phyloP scores from a whole-genome alignment of 331 rosid genomes.

The Prunus yedoensis region DNA sequence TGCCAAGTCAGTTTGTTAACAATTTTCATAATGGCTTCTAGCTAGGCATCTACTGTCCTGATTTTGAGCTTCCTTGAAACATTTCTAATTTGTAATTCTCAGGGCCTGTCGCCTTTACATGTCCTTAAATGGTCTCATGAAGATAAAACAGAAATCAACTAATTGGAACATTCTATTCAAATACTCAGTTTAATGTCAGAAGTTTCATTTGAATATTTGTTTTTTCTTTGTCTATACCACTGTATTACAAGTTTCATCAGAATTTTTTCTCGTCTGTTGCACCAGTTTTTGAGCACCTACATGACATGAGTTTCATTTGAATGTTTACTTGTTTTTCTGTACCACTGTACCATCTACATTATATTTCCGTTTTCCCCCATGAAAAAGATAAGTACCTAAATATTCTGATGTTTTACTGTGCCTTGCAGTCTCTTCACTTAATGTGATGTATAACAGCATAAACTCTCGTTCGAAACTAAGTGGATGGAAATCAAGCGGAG shows the following conservation, averaged over 20 bases:
- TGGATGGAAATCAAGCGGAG: conserved; percentile 74
- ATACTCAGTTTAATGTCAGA: neutral
- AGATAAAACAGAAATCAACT: neutral
- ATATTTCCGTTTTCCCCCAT: neutral
- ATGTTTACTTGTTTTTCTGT: no score
- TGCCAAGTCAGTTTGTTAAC: no score
- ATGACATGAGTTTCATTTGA: no score
- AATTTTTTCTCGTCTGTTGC: no score
- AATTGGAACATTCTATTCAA: neutral
- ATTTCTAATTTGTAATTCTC: neutral
- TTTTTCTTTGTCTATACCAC: no score
- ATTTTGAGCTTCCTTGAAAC: neutral
- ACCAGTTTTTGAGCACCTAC: no score
- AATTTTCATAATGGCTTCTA: neutral
- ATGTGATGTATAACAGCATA: conserved; percentile 66
- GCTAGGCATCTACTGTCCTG: no score
- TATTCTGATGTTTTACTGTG: neutral
- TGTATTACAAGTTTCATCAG: no score
- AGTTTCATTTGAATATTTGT: conserved; percentile 1
- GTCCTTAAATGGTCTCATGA: neutral
- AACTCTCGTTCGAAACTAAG: conserved; percentile 57
- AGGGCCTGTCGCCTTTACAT: neutral
- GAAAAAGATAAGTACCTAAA: neutral
- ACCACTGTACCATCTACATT: no score
- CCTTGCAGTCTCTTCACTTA: conserved; percentile 72